Conservation (phyloP, 179 eudicot species). For the Beta lomatogona region DNA sequence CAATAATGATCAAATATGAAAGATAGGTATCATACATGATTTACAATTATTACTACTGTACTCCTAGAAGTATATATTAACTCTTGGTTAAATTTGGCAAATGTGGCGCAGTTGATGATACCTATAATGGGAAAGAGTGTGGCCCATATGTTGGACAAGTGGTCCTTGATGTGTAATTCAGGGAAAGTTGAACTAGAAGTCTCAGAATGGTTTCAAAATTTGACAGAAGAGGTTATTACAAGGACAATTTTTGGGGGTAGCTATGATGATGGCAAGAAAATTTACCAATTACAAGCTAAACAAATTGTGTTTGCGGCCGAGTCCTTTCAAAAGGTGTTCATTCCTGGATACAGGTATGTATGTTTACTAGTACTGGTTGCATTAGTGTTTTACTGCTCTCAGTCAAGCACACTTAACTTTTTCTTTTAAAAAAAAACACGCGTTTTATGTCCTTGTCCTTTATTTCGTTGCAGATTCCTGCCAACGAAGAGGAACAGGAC, state of each 20-base stretch:
- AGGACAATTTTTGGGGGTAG: constrained; percentile 69
- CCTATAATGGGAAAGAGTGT: constrained; percentile 55
- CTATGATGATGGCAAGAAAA: constrained; percentile 67
- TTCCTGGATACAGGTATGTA: constrained; percentile 64
- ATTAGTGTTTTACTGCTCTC: too few species aligned
- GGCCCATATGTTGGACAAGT: constrained; percentile 61
- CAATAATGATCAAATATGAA: not conserved
- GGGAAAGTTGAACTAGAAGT: constrained; percentile 69
- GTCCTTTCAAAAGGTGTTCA: constrained; percentile 67
- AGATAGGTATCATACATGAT: not conserved
- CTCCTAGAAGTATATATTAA: not conserved
- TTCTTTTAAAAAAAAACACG: not conserved
- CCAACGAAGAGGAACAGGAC: constrained; percentile 42
- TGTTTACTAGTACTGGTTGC: too few species aligned
- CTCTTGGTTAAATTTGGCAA: not conserved
- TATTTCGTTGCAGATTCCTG: constrained; percentile 20
- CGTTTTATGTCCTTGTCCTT: not conserved
- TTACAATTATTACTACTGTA: not conserved
- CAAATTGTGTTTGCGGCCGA: constrained; percentile 66
- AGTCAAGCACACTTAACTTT: constrained; percentile 8
- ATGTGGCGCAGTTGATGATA: constrained; percentile 54
- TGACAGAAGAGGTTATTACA: constrained; percentile 65
- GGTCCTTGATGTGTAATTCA: constrained; percentile 42
- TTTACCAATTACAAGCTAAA: constrained; percentile 61
- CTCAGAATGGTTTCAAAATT: constrained; percentile 53